phyloP scores from a whole-genome alignment of 768 basidiomycete genomes.

The Infundibulicybe gibba region DNA sequence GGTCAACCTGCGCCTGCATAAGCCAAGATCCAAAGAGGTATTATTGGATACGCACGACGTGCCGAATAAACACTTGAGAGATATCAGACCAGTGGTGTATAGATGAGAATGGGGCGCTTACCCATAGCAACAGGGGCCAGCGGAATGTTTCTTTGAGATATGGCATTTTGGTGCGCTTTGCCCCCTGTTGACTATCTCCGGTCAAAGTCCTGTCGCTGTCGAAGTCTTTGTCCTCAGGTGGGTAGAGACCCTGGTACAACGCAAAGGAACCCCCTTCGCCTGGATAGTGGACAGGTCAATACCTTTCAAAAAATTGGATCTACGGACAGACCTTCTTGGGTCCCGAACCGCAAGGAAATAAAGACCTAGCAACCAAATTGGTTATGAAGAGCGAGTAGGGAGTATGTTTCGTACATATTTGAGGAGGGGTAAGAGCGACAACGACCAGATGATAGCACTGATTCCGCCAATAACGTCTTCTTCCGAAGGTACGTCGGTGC shows the following conservation, averaged over 20 bases:
- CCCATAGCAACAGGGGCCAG: conserved; percentile 57
- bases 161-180: conserved; percentile 6
- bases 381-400: not conserved
- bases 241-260: conserved; percentile 57
- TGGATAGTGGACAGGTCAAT: conserved; percentile 11
- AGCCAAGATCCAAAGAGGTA: not conserved
- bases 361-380: conserved; percentile 23
- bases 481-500: conserved; percentile 39
- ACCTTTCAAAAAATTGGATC: not conserved
- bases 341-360: conserved; percentile 45
- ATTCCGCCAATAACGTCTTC: conserved; percentile 66
- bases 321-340: conserved; percentile 38
- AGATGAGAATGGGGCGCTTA: conserved; percentile 20
- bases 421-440: conserved; percentile 55
- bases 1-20: conserved; percentile 36
- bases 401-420: conserved; percentile 50
- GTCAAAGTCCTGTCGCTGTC: conserved; percentile 55
- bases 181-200: conserved; percentile 31
- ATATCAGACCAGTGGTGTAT: not conserved
- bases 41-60: conserved; percentile 32
- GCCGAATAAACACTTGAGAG: conserved; percentile 51
- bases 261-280: conserved; percentile 73
- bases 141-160: conserved; percentile 14
- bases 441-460: conserved; percentile 61
- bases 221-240: conserved; percentile 37